Base-by-base conservation (phyloP, 2,329 filamentous ascomycete genomes). In the Hirsutella minnesotensis region DNA sequence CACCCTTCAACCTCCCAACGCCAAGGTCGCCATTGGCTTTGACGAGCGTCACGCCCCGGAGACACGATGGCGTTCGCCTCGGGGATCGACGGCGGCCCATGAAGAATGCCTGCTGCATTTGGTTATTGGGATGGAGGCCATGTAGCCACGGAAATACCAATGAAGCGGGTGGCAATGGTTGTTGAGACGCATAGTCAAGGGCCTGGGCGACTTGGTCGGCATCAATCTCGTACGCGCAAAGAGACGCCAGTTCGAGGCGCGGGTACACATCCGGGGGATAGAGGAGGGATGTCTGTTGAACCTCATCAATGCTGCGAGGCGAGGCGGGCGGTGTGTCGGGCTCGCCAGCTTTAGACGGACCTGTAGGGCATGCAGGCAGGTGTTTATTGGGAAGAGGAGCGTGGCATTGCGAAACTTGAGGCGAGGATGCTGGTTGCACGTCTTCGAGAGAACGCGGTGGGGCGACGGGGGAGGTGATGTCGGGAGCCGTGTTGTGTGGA, bases 141-240 rank as follows among this genome's bases (percentile, higher is more conserved):
- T 98, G 92, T 20, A 95, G 71, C 92, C 92, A 98, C 2, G 92
- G 92, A 56, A 96, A 98, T 47, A 96, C 86, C 47, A 80, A 73
- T n/a, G 82, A 77, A 0, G 92, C 80, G 44, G 90, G 80, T 7
- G 92, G 90, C 20, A 96, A 70, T 1, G 88, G 83, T 55, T 94
- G 87, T 3, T 79, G 75, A 3, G 90, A 77, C 46, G 79, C 68
- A 54, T 89, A 77, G 49, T 94, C 79, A 29, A 96, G 58, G 1
- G 90, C 87, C 38, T 78, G 70, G 10, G 79, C 77, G 36, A 95
- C 70, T 22, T 76, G 75, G 34, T 70, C 67, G 24, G 83, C 78
- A 55, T 79, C 75, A 51, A 96, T 79, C 36, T 81, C 76, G 61
- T 86, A 95, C 21, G 95, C 40, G 59, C 74, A 56, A 63, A 85